Conservation (phyloP, 306 rosid species). For the Quercus berberidifolia region DNA sequence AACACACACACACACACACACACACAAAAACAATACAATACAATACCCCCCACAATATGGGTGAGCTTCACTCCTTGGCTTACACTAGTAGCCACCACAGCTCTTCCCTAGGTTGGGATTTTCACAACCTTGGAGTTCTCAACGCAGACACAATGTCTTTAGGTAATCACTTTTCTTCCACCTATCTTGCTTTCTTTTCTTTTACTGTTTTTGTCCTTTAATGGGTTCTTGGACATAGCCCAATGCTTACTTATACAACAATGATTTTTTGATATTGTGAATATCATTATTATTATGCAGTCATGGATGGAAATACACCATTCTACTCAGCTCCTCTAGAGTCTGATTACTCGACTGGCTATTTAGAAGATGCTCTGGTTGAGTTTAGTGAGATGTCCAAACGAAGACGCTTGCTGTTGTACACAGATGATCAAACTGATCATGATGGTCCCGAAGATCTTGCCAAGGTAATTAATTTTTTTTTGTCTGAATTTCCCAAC, state of each 20-base stretch:
- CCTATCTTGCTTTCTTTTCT: constrained; percentile 17
- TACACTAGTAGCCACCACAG: constrained; percentile 41
- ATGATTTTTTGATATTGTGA: constrained; percentile 23
- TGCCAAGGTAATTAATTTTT: constrained; percentile 26
- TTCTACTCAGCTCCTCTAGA: constrained; percentile 39
- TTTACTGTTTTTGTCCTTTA: background rate
- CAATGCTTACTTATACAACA: constrained; percentile 3
- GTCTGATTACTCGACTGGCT: constrained; percentile 71
- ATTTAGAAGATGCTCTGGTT: constrained; percentile 84
- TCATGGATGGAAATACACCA: constrained; percentile 49
- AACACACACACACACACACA: constrained; percentile 3
- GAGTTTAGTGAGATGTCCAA: constrained; percentile 62
- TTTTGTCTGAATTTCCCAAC: background rate
- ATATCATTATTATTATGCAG: constrained; percentile 23
- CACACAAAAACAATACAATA: background rate
- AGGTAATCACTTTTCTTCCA: constrained; percentile 29
- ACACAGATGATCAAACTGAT: constrained; percentile 19
- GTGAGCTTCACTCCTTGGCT: constrained; percentile 63
- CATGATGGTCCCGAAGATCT: constrained; percentile 22
- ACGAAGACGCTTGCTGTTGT: constrained; percentile 63
- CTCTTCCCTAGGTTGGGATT: constrained; percentile 69
- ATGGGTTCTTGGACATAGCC: constrained; percentile 5
- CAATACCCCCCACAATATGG: constrained; percentile 27
- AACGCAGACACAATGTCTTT: constrained; percentile 60
- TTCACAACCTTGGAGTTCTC: constrained; percentile 60